These are phyloP conservation scores for thale cress (Arabidopsis thaliana) DNA, from an alignment of 345 rosid genomes.

Conservation along the genomic window DNA sequence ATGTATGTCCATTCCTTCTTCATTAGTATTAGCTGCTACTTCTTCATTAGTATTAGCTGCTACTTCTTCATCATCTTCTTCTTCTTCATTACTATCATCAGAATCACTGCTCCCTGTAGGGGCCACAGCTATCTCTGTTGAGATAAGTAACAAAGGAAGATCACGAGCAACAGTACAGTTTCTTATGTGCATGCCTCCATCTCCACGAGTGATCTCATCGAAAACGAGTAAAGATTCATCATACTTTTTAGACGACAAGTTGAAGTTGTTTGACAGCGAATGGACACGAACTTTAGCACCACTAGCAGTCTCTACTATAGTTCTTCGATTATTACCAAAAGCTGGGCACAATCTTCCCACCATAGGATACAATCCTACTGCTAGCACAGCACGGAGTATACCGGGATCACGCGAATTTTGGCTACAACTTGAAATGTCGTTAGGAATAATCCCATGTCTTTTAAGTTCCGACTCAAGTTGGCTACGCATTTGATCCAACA, in stretches of 20 bases:
- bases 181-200: conserved; percentile 72
- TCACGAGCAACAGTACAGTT: conserved; percentile 76
- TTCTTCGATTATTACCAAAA: conserved; percentile 53
- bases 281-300: conserved; percentile 78
- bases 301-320: conserved; percentile 65
- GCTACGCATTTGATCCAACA: conserved; percentile 84
- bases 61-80: conserved; percentile 52
- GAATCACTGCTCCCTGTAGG: conserved; percentile 51
- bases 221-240: conserved; percentile 63
- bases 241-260: conserved; percentile 49
- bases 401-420: conserved; percentile 73
- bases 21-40: conserved; percentile 54
- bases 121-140: conserved; percentile 83
- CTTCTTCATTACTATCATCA: conserved; percentile 47
- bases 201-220: conserved; percentile 92
- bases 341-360: conserved; percentile 70
- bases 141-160: conserved; percentile 72
- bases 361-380: conserved; percentile 89
- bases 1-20: conserved; percentile 51
- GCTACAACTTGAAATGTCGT: conserved; percentile 61
- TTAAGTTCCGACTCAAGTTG: conserved; percentile 77
- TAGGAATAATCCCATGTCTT: conserved; percentile 68
- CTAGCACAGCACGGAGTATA: conserved; percentile 81
- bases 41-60: conserved; percentile 50
- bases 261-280: conserved; percentile 67